Base-by-base conservation (phyloP, 2,329 filamentous ascomycete genomes). In the Ceratocystis diversiconidia region DNA sequence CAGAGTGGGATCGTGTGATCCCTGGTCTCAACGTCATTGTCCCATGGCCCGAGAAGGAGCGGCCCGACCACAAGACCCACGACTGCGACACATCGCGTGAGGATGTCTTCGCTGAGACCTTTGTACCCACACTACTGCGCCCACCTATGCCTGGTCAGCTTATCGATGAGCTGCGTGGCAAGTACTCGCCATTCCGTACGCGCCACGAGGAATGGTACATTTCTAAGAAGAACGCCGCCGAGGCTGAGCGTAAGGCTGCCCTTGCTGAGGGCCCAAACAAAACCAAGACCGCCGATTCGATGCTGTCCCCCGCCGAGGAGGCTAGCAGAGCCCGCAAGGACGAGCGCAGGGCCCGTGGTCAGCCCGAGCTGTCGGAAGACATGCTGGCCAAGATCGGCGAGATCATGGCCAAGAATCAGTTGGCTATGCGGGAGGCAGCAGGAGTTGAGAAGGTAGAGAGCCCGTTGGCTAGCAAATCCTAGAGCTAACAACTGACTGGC, bases 111-210 rank as follows among this genome's bases (percentile, higher is more conserved):
- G 80, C 84, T 69, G 80, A 79, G 71, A 89, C 88, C 1, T 96
- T 89, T 73, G 79, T 86, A 65, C 91, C 92, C n/a, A 88, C 85
- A 44, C 79, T 97, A 28, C 78, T 91, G 32, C 79, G 82, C 17
- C 82, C 88, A 30, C 92, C 92, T 15, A 90, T 96, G 81, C 91
- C 92, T 4, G 76, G 79, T 36, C 77, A 76, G n/a, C 82, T 96
- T 46, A 81, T 95, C 69, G 86, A 96, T 74, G 92, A 97, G 79
- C 79, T 97, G 73, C 82, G 91, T 73, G 87, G 88, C 78, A 87
- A 85, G 73, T 95, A 86, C 80, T 89, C 86, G 70, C 84, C 82
- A 71, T 94, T 92, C 83, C 82, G 91, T 72, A 90, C 86, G 64
- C 81, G 89, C 61, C 90, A 95, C 76, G 88, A 91, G 69, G 77